Percentiles rank a stretch among this genome's conserved stretches.
phyloP scores from a whole-genome alignment of 768 basidiomycete genomes.

The Macrolepiota fuliginosa region DNA sequence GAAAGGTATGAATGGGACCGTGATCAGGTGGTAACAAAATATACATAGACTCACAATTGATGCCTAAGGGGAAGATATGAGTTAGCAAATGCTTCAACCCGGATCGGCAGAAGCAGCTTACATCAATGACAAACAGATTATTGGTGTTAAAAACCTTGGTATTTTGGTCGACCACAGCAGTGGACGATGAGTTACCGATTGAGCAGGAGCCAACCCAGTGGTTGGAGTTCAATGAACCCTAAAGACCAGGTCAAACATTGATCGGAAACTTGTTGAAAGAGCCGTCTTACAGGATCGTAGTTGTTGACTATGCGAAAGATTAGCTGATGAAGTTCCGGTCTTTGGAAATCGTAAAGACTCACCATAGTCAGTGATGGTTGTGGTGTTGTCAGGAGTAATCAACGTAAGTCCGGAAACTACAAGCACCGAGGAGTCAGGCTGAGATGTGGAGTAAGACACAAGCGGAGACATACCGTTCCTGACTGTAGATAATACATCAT shows the following conservation, averaged over 20 bases:
- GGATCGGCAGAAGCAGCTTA: neutral
- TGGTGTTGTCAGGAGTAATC: slow-evolving; percentile 60
- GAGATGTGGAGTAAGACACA: neutral
- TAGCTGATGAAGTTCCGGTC: neutral
- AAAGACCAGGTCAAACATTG: neutral
- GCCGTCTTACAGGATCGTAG: slow-evolving; percentile 28
- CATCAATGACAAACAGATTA: slow-evolving; percentile 56
- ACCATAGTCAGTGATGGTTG: slow-evolving; percentile 43
- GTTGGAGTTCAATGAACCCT: slow-evolving; percentile 52
- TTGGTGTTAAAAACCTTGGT: slow-evolving; percentile 49
- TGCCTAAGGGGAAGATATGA: neutral
- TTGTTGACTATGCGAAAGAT: slow-evolving; percentile 32
- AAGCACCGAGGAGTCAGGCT: neutral
- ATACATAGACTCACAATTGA: slow-evolving; percentile 1
- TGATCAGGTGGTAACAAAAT: no score
- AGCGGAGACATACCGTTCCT: neutral
- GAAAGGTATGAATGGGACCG: neutral
- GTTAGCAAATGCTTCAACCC: neutral
- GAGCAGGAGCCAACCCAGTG: slow-evolving; percentile 52
- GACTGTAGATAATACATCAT: slow-evolving; percentile 42
- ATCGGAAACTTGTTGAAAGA: neutral
- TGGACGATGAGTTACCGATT: neutral
- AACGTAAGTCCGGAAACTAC: slow-evolving; percentile 46
- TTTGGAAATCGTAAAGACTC: neutral
- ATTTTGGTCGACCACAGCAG: slow-evolving; percentile 53